These are phyloP conservation scores for Macaranga tanarius DNA, from an alignment of 441 rosid species.

Conservation along the genomic window DNA sequence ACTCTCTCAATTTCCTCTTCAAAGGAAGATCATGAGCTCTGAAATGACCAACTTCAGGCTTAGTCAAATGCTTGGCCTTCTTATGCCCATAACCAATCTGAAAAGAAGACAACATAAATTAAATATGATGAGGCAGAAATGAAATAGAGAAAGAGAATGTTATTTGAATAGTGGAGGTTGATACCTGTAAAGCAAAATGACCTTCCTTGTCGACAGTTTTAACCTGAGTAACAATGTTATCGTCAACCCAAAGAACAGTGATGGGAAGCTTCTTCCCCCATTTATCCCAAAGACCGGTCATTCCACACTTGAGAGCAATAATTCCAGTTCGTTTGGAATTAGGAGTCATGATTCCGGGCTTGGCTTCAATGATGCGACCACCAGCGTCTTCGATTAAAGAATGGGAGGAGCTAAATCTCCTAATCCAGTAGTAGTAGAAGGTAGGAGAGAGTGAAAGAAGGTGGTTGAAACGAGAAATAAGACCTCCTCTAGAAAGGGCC, in stretches of 20 bases:
- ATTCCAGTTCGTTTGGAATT: conserved; percentile 73
- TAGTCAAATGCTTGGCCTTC: conserved; percentile 89
- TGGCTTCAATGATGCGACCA: conserved; percentile 57
- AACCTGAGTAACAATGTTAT: conserved; percentile 89
- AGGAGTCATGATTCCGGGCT: conserved; percentile 57
- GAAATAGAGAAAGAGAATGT: not conserved
- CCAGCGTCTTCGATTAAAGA: conserved; percentile 31
- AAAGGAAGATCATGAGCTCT: conserved; percentile 92
- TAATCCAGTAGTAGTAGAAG: conserved; percentile 23
- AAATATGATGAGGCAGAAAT: not conserved
- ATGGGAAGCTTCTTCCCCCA: conserved; percentile 95
- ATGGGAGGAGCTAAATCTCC: conserved; percentile 45
- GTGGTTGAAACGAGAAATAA: conserved; percentile 57
- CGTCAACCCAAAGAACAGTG: conserved; percentile 88
- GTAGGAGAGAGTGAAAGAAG: conserved; percentile 27
- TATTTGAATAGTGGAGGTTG: too few species aligned
- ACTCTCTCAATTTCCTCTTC: conserved; percentile 90
- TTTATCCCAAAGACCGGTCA: conserved; percentile 94
- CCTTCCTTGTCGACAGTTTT: conserved; percentile 94
- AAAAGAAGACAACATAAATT: not conserved
- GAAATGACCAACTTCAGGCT: conserved; percentile 95
- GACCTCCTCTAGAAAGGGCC: conserved; percentile 74
- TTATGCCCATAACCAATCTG: conserved; percentile 96
- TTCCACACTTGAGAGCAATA: conserved; percentile 91
- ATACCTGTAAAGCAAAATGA: conserved; percentile 76